Conservation (phyloP, 2,329 filamentous ascomycete species). For the Pezicula radicicola region DNA sequence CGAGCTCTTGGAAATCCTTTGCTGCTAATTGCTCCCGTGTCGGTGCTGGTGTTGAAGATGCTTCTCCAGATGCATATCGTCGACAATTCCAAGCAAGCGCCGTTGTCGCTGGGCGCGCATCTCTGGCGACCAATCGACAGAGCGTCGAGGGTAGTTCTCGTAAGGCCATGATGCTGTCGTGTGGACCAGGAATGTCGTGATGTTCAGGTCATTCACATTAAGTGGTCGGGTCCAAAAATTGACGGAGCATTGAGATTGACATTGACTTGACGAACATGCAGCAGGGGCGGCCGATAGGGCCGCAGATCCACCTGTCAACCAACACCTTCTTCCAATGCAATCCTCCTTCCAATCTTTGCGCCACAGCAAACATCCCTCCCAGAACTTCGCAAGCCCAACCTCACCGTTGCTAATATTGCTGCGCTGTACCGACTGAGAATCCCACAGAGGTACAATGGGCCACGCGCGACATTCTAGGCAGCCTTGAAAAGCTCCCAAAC, state of each 20-base stretch:
- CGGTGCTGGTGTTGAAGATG: constrained; percentile 10
- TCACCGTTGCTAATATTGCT: too few species aligned
- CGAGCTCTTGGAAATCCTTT: constrained; percentile 37
- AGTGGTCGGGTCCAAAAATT: constrained; percentile 1
- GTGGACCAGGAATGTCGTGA: constrained; percentile 4
- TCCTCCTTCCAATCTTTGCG: too few species aligned
- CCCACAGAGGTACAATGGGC: neutral
- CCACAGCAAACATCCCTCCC: too few species aligned
- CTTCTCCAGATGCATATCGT: constrained; percentile 25
- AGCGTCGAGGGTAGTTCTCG: constrained; percentile 27
- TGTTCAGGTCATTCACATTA: constrained; percentile 5
- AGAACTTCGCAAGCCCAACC: too few species aligned
- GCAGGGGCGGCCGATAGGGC: too few species aligned
- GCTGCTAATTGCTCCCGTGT: constrained; percentile 13
- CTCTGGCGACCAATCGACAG: constrained; percentile 19
- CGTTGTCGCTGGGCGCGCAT: constrained; percentile 12
- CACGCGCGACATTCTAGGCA: neutral
- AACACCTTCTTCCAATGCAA: too few species aligned
- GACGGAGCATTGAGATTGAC: neutral
- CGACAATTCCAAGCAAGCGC: constrained; percentile 12
- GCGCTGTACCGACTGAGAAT: too few species aligned
- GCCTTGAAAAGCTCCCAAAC: neutral
- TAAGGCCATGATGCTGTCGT: constrained; percentile 24
- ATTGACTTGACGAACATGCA: too few species aligned
- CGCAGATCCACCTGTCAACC: too few species aligned